Base-by-base conservation (phyloP, 1,284 basidiomycete genomes). In the Meira nashicola region DNA sequence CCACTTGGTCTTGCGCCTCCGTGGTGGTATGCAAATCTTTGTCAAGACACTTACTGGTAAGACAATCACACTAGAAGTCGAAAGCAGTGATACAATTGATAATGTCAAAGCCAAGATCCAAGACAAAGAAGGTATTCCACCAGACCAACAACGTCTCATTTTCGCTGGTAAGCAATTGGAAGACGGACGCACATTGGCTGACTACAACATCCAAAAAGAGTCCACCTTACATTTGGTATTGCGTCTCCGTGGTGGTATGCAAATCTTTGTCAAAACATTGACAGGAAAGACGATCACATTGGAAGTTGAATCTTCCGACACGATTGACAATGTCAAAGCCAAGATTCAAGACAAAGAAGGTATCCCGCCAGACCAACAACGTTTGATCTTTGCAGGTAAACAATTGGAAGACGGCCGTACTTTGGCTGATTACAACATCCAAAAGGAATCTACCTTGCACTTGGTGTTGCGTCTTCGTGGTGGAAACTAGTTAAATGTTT, bases 161-260 rank as follows among this genome's bases (percentile, higher is more conserved):
- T 81, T 81, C 55, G 80, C 80, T 48, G 80, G 80, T 54, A 81
- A 81, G 71, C 80, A 81, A 70, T 74, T 80, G 43, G 79, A 80
- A 62, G 80, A 81, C 58, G 80, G 80, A 43, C 76, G 80, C 78
- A 74, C 84, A 61, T 79, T 80, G 25, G 71, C 71, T 48, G 77
- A 79, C 68, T 79, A 80, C 77, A 77, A 78, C 70, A 78, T 80
- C 66, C 73, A 98, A 84, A 97, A 97, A 85, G 93, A 97, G 83
- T 92, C 90, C 40, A 98, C 93, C 59, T 88, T 98, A 64, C 93
- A 98, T 82, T 82, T 97, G 66, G 94, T 98, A 64, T 87, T 97
- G 63, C 87, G 90, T 80, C 64, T 76, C 7, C 73, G 73, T 33
- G 73, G 73, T 62, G 73, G 74, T 52, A 59, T 60, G 64, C 64